Evolutionary conservation across 1,284 basidiomycete genomes (phyloP).

Genomic region (Trichosporon sp.): DNA sequence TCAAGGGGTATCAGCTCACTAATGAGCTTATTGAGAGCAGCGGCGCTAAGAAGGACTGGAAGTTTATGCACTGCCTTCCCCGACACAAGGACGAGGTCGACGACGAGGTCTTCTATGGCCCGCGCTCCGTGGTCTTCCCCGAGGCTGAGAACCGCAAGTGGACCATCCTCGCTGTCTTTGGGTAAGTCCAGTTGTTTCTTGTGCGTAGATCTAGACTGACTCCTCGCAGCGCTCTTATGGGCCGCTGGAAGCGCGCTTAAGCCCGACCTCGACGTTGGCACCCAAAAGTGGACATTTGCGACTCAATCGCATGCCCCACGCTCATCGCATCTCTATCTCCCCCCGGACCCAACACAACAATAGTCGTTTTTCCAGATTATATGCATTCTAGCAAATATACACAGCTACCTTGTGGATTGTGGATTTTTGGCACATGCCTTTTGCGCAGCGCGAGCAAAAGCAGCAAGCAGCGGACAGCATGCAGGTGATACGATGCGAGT

Average conservation of each 20-base stretch:
- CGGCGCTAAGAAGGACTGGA: constrained; percentile 82
- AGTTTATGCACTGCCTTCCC: constrained; percentile 94
- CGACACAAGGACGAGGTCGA: constrained; percentile 89
- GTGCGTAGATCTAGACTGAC: background rate
- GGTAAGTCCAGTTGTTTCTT: constrained; percentile 26
- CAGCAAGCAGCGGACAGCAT: no score
- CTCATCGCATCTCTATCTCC: background rate
- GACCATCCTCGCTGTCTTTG: constrained; percentile 72
- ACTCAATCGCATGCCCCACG: background rate
- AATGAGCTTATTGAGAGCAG: constrained; percentile 71
- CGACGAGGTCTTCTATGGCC: constrained; percentile 67
- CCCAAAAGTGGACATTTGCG: background rate
- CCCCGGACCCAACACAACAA: background rate
- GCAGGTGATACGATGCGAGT: no score
- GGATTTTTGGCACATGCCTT: no score
- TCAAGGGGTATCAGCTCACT: constrained; percentile 90
- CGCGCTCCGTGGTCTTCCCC: constrained; percentile 50
- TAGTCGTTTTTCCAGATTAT: background rate
- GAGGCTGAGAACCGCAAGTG: constrained; percentile 79
- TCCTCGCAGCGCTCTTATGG: constrained; percentile 5
- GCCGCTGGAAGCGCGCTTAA: constrained; percentile 2
- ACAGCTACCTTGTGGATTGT: no score
- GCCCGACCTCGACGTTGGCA: background rate
- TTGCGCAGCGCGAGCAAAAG: no score
- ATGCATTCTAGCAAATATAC: constrained; percentile 1